Conservation (phyloP, 2,329 filamentous ascomycete species). For the Cordyceps militaris region DNA sequence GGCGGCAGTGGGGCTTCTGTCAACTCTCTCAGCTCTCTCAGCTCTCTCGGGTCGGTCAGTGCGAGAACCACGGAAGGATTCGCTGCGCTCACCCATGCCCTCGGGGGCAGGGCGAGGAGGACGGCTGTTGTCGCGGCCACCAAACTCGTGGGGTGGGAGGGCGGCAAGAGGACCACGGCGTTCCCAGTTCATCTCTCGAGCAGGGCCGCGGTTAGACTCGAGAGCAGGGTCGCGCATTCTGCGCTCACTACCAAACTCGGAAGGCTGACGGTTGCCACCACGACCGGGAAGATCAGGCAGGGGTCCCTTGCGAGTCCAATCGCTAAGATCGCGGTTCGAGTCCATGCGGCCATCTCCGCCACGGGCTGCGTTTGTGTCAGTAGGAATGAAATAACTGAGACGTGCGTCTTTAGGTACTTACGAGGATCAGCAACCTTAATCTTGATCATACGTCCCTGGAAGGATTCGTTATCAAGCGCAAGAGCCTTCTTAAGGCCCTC, state of each 20-base stretch:
- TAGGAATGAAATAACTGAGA: background rate
- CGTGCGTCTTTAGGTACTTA: conserved; percentile 42
- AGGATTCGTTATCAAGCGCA: conserved; percentile 69
- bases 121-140: conserved; percentile 49
- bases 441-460: conserved; percentile 83
- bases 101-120: conserved; percentile 40
- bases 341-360: conserved; percentile 61
- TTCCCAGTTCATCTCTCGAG: conserved; percentile 83
- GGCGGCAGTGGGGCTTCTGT: conserved; percentile 74
- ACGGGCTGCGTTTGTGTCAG: conserved; percentile 60
- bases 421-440: conserved; percentile 96
- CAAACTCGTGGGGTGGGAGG: conserved; percentile 45
- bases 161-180: conserved; percentile 87
- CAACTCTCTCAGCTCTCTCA: conserved; percentile 61
- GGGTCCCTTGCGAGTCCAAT: conserved; percentile 92
- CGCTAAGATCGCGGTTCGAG: conserved; percentile 66
- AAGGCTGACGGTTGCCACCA: conserved; percentile 35
- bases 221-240: conserved; percentile 55
- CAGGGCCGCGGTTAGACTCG: conserved; percentile 47
- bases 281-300: conserved; percentile 63
- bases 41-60: conserved; percentile 57
- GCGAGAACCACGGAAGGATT: conserved; percentile 54
- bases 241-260: conserved; percentile 50
- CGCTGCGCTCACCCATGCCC: conserved; percentile 50
- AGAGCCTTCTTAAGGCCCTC: conserved; percentile 91